Evolutionary conservation across 179 eudicot species (phyloP), one percentile per base, ranked within the genome.

Genomic region (Beta lomatogona): DNA sequence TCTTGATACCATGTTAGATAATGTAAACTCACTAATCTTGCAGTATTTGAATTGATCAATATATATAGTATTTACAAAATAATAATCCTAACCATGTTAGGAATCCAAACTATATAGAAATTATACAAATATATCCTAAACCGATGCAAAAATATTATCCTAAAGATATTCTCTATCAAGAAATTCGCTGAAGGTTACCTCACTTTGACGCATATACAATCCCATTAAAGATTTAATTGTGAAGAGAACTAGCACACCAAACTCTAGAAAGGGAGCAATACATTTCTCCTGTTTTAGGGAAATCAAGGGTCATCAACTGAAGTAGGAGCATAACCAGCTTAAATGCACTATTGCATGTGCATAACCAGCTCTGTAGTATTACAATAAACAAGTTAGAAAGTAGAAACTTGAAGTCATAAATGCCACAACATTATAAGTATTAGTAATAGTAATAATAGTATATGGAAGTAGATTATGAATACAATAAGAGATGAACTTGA

Each of bases 291-390:
- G 12, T 59, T 5, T 19, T 9, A 79, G 36, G 12, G 44, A 22
- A 22, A 57, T 46, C 48, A 14, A 79, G 60, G 69, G 52, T 63
- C 57, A 59, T 15, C 52, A 72, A 64, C 55, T n/a, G 70, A 74
- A 75, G 72, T 14, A 65, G 12, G 72, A 79, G 36, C 65, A 90
- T 90, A 82, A 97, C 99, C 83, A 87, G 85, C 85, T 97, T 97
- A 53, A 98, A 93, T 76, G 97, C 99, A 46, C n/a, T n/a, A n/a
- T n/a, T n/a, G 87, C 78, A 65, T 98, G 99, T 52, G 98, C 85
- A 82, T 97, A 97, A 63, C 99, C 99, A 83, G 98, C 98, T 89
- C 99, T 88, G 89, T 84, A 94, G 74, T 25, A 82, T 46, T 55
- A 31, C 77, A 86, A 57, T 77, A 67, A 79, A 71, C 54, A 84